Conservation (phyloP, 768 basidiomycete species). For the Suillus americanus region DNA sequence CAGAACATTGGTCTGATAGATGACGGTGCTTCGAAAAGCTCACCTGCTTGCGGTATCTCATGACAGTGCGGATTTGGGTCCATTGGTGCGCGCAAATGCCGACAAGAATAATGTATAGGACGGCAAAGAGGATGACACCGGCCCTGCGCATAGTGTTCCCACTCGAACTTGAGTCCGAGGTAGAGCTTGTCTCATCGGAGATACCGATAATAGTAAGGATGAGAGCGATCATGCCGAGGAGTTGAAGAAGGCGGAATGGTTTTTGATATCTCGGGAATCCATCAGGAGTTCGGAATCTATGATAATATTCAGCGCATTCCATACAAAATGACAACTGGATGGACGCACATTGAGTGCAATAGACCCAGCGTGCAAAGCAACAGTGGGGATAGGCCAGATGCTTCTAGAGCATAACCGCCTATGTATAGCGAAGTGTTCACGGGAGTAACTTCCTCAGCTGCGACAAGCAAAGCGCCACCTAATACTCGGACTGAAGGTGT, state of each 20-base stretch:
- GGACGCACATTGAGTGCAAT: conserved; percentile 34
- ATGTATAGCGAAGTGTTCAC: conserved; percentile 45
- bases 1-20: conserved; percentile 8
- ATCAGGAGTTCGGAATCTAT: conserved; percentile 31
- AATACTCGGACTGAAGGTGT: conserved; percentile 50
- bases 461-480: conserved; percentile 55
- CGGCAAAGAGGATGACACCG: conserved; percentile 35
- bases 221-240: conserved; percentile 29
- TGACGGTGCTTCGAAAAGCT: conserved; percentile 25
- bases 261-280: conserved; percentile 11
- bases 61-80: conserved; percentile 43
- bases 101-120: conserved; percentile 42
- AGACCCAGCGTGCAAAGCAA: conserved; percentile 37
- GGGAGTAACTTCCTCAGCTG: conserved; percentile 44
- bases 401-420: conserved; percentile 48
- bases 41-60: conserved; percentile 28
- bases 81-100: conserved; percentile 50
- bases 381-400: conserved; percentile 40
- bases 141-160: conserved; percentile 30
- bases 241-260: conserved; percentile 27
- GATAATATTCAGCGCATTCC: conserved; percentile 6
- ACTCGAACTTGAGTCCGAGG: conserved; percentile 20
- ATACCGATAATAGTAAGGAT: conserved; percentile 35
- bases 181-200: conserved; percentile 14
- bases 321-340: not conserved